These are phyloP conservation scores for Ashbya aceris DNA, from an alignment of 1,139 yeast species.

Conservation along the genomic window DNA sequence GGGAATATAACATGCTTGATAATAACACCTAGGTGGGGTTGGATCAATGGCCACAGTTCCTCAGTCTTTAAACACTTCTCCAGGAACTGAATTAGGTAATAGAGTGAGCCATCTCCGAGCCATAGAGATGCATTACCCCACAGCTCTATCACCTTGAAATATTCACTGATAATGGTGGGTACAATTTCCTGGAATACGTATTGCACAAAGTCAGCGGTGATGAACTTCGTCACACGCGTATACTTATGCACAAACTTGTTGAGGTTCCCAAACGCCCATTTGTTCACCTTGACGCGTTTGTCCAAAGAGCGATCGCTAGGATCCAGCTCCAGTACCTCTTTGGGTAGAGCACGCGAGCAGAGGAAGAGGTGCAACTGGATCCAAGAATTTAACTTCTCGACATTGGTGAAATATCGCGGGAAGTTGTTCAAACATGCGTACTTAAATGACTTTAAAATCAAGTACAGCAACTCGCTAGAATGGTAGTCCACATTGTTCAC, in stretches of 20 bases:
- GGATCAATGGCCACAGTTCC: constrained; percentile 43
- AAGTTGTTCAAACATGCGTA: constrained; percentile 48
- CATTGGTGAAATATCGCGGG: constrained; percentile 43
- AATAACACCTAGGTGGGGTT: constrained; percentile 49
- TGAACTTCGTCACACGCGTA: constrained; percentile 29
- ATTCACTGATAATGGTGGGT: constrained; percentile 51
- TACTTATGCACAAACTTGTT: constrained; percentile 41
- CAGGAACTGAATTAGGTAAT: constrained; percentile 53
- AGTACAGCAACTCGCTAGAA: constrained; percentile 50
- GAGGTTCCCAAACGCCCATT: constrained; percentile 68
- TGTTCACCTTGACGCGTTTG: constrained; percentile 52
- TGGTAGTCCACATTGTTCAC: constrained; percentile 31
- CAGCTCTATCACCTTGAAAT: constrained; percentile 48
- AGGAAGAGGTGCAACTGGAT: constrained; percentile 49
- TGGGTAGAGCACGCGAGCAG: constrained; percentile 53
- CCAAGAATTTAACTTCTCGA: constrained; percentile 51
- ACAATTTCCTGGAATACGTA: constrained; percentile 44
- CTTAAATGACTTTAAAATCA: constrained; percentile 57
- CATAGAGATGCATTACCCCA: constrained; percentile 49
- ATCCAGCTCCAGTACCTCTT: constrained; percentile 42
- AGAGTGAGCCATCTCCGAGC: constrained; percentile 52
- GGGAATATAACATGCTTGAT: constrained; percentile 55
- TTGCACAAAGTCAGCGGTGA: constrained; percentile 38
- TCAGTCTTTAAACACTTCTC: constrained; percentile 52
- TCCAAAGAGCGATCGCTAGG: constrained; percentile 41